phyloP scores from a whole-genome alignment of 2,329 filamentous ascomycete species.

The Curvularia eragrostidis region DNA sequence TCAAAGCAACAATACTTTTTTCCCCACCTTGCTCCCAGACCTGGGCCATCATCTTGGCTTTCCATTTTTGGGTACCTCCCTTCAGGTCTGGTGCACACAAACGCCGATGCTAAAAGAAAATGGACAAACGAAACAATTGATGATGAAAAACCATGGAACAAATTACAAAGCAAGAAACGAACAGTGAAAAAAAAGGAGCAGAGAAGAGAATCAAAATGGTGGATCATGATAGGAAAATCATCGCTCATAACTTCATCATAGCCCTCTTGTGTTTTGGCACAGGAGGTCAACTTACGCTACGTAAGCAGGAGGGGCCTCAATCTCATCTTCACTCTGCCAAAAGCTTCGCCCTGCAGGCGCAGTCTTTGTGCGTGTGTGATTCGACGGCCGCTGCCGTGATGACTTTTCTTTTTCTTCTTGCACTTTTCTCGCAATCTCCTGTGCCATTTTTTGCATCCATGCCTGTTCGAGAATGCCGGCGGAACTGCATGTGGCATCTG shows the following conservation, averaged over 20 bases:
- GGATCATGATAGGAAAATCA: slow-evolving; percentile 16
- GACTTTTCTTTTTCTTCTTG: slow-evolving; percentile 77
- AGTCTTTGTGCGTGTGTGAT: slow-evolving; percentile 14
- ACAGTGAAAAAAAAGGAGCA: slow-evolving; percentile 4
- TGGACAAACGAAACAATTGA: neutral
- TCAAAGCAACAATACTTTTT: neutral
- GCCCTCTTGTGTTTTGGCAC: neutral
- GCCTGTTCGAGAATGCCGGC: slow-evolving; percentile 75
- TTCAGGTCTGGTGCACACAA: neutral
- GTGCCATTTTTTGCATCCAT: slow-evolving; percentile 92
- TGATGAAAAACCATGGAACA: neutral
- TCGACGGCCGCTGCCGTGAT: slow-evolving; percentile 13
- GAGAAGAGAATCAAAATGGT: slow-evolving; percentile 3
- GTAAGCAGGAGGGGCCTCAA: slow-evolving; percentile 46
- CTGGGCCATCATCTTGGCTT: neutral
- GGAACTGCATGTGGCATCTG: slow-evolving; percentile 32
- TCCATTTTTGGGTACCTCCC: neutral
- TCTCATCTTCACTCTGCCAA: slow-evolving; percentile 36
- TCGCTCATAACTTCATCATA: slow-evolving; percentile 19
- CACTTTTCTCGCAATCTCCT: slow-evolving; percentile 85
- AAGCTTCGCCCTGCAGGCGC: slow-evolving; percentile 23
- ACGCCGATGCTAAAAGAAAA: slow-evolving; percentile 15
- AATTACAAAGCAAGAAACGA: slow-evolving; percentile 11
- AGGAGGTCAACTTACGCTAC: slow-evolving; percentile 28
- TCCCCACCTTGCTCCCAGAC: neutral